phyloP scores from a whole-genome alignment of 164 flowering plant species.

The Platanus orientalis region DNA sequence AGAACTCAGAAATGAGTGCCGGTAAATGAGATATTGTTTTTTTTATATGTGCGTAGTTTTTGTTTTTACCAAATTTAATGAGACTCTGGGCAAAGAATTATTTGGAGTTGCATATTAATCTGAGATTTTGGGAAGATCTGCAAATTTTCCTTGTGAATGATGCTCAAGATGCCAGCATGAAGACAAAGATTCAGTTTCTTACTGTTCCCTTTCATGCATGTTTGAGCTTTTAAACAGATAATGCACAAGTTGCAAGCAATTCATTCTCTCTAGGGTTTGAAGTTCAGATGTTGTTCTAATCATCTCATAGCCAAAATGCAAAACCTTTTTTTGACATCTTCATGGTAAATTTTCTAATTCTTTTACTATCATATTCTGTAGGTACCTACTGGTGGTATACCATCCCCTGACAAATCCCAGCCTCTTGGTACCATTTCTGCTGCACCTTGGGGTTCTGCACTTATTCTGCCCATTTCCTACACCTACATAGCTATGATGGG shows the following conservation, averaged over 20 bases:
- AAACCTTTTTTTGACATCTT: background rate
- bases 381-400: constrained; percentile 92
- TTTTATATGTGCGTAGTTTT: no score
- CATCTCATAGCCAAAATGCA: background rate
- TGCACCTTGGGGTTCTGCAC: constrained; percentile 99
- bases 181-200: background rate
- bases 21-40: no score
- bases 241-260: background rate
- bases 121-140: no score
- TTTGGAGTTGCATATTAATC: no score
- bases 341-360: constrained; percentile 7
- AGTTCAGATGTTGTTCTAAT: background rate
- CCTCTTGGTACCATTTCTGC: constrained; percentile 94
- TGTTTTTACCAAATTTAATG: no score
- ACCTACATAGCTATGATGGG: constrained; percentile 99
- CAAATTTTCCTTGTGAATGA: background rate
- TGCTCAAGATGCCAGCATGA: background rate
- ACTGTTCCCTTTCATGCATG: background rate
- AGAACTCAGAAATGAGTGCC: no score
- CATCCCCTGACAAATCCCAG: constrained; percentile 62
- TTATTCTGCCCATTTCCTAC: constrained; percentile 92
- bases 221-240: background rate
- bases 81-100: no score
- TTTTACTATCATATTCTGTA: constrained; percentile 24
- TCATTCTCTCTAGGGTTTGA: background rate